Evolutionary conservation across 2,329 filamentous ascomycete genomes (phyloP), one percentile per base, ranked within the genome.

Genomic region (Aureobasidium lini): DNA sequence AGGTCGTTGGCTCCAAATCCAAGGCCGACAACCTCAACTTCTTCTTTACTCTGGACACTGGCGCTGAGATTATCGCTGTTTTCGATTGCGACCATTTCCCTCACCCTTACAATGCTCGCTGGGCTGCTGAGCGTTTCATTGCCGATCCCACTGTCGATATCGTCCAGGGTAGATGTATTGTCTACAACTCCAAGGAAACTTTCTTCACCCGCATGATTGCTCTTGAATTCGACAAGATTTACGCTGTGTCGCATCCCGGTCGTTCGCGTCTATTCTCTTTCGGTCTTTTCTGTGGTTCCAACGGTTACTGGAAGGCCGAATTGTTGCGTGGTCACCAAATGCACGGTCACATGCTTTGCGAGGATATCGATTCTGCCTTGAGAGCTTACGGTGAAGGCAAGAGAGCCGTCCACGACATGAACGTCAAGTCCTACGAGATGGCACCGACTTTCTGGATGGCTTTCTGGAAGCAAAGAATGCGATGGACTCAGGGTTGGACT

Each of bases 141-240:
- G 68, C 70, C 23, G 73, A 77, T 43, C 62, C 70, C 7, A 70
- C 72, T 16, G 66, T 76, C 32, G 76, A 78, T 56, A 76, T 79
- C 58, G 77, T 79, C 4, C 77, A 79, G 66, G 77, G 77, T 10
- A 74, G 77, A 29, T 79, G 77, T 63, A 71, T 79, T 4, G 70
- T 79, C 36, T 78, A 78, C 69, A 79, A 79, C 64, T 70, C 77
- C 10, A 69, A 70, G 11, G 74, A 75, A 4, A 73, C 69, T 6
- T 72, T 78, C 63, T 69, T 76, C 47, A 73, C 77, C 1, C 73
- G 70, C 48, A 76, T 79, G 75, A 78, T 79, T 23, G 71, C 75
- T 3, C 73, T 79, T 37, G 77, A 79, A 62, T 79, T 79, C 59
- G 77, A 79, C 67, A 79, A 79, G 65, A 79, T 79, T 60, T 79